A percentile compares a stretch with the other conserved stretches of the same genome.
phyloP scores from a whole-genome alignment of 1,284 basidiomycete species.

The Trametes versicolor region DNA sequence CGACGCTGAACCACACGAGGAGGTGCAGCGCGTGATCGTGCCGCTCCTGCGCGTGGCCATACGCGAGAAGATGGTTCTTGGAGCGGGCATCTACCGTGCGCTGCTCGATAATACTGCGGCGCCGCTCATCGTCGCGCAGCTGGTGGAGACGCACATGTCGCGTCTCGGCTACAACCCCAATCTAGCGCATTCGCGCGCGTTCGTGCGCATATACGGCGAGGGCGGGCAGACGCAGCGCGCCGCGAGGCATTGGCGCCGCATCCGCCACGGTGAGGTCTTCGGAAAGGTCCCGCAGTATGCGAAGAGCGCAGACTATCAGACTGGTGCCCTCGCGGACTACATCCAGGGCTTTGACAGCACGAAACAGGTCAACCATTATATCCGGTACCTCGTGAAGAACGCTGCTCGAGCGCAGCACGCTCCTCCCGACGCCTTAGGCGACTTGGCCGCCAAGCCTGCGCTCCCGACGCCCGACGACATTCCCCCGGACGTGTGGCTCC shows the following conservation, averaged over 20 bases:
- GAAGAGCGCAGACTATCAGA: not conserved
- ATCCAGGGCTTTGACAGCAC: constrained; percentile 20
- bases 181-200: constrained; percentile 21
- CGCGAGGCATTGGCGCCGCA: constrained; percentile 24
- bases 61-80: constrained; percentile 11
- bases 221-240: constrained; percentile 7
- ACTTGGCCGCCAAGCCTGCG: not conserved
- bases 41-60: constrained; percentile 44
- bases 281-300: constrained; percentile 13
- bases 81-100: constrained; percentile 14
- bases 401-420: constrained; percentile 12
- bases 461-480: constrained; percentile 46
- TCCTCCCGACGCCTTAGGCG: not conserved
- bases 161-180: constrained; percentile 16
- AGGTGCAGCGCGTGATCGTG: constrained; percentile 13
- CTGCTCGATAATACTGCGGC: constrained; percentile 18
- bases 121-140: constrained; percentile 1
- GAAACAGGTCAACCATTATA: constrained; percentile 9
- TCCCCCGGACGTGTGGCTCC: constrained; percentile 16
- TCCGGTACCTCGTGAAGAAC: constrained; percentile 26
- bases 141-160: constrained; percentile 24
- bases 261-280: constrained; percentile 22
- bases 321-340: constrained; percentile 15
- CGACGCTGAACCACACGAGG: constrained; percentile 9
- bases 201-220: constrained; percentile 23